Evolutionary conservation across 1,139 yeast species (phyloP), one percentile per base, ranked within the genome.

Genomic region (Sugiyamaella japonica): DNA sequence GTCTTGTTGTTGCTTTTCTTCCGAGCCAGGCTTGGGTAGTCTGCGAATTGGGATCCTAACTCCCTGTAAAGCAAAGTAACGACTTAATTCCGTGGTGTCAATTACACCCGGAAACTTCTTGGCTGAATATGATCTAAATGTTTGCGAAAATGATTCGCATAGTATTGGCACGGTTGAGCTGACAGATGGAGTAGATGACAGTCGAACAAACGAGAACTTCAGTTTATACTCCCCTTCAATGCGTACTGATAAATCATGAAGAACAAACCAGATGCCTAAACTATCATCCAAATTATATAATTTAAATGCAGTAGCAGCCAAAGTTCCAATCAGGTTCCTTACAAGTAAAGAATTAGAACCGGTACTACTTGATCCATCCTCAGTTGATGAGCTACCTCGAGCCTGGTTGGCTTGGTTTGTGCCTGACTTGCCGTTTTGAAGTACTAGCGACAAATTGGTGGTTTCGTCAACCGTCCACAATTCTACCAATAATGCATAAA

Each of bases 51-150:
- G 76, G 23, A 75, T 74, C 56, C 73, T 72, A 56, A 75, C 70
- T n/a, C 79, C 79, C 58, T 75, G 79, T 41, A 68, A 66, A 1
- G 76, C 78, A 63, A 75, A 75, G 20, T 74, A 70, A 37, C 74
- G 63, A 31, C 77, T 74, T 40, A 75, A 64, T 5, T 72, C 70
- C 1, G 76, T 72, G 36, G 74, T 66, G 48, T 75, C 77, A 43
- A 73, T 73, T 23, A 75, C 78, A 7, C 79, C 79, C 0, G 79
- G 79, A 56, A 75, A 75, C 57, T 70, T 72, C 57, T 75, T 75
- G 2, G 79, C 78, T 25, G 76, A 70, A 56, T 69, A 75, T 1
- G 74, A 76, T 40, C 64, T 64, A 62, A 75, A 74, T 3, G 68
- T 62, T 12, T 71, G 67, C 15, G 76, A 71, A 56, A 71, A 74